Conservation (phyloP, 176 grass and related monocot genomes). For the Triticum monococcum region DNA sequence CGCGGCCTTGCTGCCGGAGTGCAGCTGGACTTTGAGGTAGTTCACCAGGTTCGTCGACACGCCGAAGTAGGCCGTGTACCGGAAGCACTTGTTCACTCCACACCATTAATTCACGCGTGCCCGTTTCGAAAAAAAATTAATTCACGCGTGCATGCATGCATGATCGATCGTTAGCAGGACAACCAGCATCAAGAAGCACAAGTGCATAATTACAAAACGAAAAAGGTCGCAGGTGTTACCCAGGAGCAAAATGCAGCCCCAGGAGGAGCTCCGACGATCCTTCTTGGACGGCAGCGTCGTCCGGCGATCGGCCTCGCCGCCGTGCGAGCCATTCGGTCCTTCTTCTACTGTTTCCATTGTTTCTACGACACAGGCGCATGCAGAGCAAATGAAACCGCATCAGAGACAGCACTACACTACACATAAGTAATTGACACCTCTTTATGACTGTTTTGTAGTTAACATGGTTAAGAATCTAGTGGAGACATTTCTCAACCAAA, state of each 20-base stretch:
- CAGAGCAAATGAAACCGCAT: not conserved
- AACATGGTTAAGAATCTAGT: not conserved
- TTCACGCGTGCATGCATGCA: no score
- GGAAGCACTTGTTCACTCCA: slow-evolving; percentile 35
- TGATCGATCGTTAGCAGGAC: not conserved
- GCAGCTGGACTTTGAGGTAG: slow-evolving; percentile 37
- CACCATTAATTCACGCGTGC: no score
- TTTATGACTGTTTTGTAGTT: no score
- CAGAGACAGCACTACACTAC: not conserved
- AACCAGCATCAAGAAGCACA: not conserved
- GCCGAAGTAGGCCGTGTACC: slow-evolving; percentile 24
- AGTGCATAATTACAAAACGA: not conserved
- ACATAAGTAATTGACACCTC: no score
- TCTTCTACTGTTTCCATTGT: not conserved
- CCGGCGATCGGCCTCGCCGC: not conserved
- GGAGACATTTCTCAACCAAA: no score
- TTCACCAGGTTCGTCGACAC: slow-evolving; percentile 56
- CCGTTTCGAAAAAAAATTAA: no score
- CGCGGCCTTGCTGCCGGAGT: slow-evolving; percentile 41
- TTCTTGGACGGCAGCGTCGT: no score
- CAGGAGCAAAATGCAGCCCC: not conserved
- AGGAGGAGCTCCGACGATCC: not conserved
- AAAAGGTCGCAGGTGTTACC: not conserved
- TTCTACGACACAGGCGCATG: not conserved
- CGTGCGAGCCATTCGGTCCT: not conserved